These are phyloP conservation scores for Vitis cinerea DNA, from an alignment of 164 flowering plant species.

Conservation along the genomic window DNA sequence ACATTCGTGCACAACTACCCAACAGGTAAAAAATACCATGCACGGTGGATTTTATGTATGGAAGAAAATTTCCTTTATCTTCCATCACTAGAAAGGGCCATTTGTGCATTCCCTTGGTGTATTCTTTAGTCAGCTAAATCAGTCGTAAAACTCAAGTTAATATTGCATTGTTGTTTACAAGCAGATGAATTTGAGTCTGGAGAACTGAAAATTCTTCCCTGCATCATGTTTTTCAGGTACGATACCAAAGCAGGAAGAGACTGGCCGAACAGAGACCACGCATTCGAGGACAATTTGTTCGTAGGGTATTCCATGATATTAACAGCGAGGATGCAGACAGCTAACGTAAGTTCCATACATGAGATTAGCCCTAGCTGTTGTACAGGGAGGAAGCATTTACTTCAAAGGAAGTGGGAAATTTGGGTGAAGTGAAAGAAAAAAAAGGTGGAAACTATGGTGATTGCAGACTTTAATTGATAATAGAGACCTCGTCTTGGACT, in stretches of 20 bases:
- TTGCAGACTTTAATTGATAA: too few relatives aligned
- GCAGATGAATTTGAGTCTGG: not conserved
- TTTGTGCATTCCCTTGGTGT: too few relatives aligned
- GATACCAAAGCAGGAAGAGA: conserved; percentile 75
- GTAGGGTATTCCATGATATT: conserved; percentile 34
- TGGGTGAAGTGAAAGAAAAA: too few relatives aligned
- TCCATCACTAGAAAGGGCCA: too few relatives aligned
- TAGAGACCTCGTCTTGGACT: too few relatives aligned
- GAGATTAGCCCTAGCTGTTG: conserved; percentile 23
- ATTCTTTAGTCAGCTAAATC: too few relatives aligned
- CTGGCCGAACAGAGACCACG: conserved; percentile 84
- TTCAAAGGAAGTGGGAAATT: not conserved
- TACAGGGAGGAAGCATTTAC: conserved; percentile 3
- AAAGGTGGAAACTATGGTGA: too few relatives aligned
- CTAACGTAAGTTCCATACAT: conserved; percentile 9
- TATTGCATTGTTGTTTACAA: not conserved
- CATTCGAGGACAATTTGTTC: conserved; percentile 77
- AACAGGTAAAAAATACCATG: too few relatives aligned
- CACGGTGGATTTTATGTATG: too few relatives aligned
- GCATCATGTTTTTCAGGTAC: conserved; percentile 44
- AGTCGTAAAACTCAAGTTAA: not conserved
- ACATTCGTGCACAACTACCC: too few relatives aligned
- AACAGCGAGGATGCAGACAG: conserved; percentile 22
- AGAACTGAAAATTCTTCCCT: not conserved
- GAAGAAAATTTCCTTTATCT: too few relatives aligned